A percentile compares a stretch with the other conserved stretches of the same genome.
phyloP scores from a whole-genome alignment of 164 flowering plant genomes.

The Chloranthus sessilifolius region DNA sequence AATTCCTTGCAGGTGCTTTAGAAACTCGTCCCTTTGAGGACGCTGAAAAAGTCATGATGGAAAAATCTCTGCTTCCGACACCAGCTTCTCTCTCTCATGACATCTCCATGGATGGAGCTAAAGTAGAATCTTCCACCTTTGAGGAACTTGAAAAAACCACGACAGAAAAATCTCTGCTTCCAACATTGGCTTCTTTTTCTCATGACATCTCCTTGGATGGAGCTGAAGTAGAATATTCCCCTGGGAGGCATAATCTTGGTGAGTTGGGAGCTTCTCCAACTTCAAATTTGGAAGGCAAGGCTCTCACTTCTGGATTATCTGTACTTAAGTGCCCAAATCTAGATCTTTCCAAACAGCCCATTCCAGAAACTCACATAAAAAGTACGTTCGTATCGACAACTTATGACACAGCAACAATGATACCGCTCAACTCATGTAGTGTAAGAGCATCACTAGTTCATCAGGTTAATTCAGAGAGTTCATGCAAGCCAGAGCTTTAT shows the following conservation, averaged over 20 bases:
- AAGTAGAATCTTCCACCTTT: background rate
- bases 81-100: too few species aligned
- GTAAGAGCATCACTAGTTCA: conserved; percentile 8
- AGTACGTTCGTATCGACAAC: too few species aligned
- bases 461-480: background rate
- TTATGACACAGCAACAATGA: background rate
- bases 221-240: background rate
- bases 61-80: conserved; percentile 8
- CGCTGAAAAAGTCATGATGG: conserved; percentile 12
- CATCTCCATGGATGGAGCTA: background rate
- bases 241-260: background rate
- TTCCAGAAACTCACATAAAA: background rate
- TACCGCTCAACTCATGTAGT: background rate
- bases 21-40: conserved; percentile 6
- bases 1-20: conserved; percentile 24
- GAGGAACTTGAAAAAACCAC: conserved; percentile 11
- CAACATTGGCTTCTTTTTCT: conserved; percentile 2
- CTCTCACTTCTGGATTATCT: background rate
- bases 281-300: background rate
- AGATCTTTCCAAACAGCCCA: background rate
- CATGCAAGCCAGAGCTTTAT: background rate
- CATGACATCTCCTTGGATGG: background rate
- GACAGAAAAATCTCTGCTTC: conserved; percentile 14
- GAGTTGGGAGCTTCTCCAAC: conserved; percentile 1
- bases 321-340: conserved; percentile 1